Evolutionary conservation across 495 filamentous ascomycete species (phyloP).

Genomic region (Tetracladium setigerum): DNA sequence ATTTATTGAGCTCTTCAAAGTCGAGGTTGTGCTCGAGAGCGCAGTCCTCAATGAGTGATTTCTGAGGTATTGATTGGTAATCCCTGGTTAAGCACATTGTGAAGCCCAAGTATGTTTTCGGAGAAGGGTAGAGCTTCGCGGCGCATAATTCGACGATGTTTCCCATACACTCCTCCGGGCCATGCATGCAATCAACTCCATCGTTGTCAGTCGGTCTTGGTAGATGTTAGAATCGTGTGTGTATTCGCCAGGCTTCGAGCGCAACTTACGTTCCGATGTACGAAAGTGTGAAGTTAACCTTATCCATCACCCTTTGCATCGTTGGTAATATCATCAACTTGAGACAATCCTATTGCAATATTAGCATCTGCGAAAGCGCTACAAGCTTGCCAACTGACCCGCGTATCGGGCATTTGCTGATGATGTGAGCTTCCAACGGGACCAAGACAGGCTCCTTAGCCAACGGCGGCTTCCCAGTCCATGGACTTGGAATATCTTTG

Average conservation of each 20-base stretch:
- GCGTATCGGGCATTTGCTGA: slow-evolving; percentile 89
- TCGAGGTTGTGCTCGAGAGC: slow-evolving; percentile 82
- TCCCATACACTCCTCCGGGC: slow-evolving; percentile 83
- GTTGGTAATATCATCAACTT: slow-evolving; percentile 73
- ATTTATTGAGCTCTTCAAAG: slow-evolving; percentile 76
- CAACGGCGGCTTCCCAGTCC: no score
- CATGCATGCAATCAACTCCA: slow-evolving; percentile 78
- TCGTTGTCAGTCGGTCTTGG: slow-evolving; percentile 46
- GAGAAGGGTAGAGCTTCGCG: slow-evolving; percentile 65
- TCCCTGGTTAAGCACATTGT: slow-evolving; percentile 74
- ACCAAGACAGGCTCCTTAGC: slow-evolving; percentile 30
- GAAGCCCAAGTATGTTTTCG: slow-evolving; percentile 86
- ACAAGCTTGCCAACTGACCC: slow-evolving; percentile 20
- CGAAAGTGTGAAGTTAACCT: slow-evolving; percentile 84
- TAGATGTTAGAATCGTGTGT: background rate
- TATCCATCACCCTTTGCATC: slow-evolving; percentile 72
- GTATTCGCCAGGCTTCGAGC: background rate
- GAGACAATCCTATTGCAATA: slow-evolving; percentile 53
- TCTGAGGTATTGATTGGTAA: slow-evolving; percentile 67
- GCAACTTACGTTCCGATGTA: slow-evolving; percentile 71
- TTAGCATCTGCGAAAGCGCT: background rate
- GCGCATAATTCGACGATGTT: slow-evolving; percentile 94
- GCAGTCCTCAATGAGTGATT: slow-evolving; percentile 70
- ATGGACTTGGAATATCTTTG: no score
- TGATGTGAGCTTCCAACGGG: slow-evolving; percentile 84